Base-by-base conservation (phyloP, 2,329 filamentous ascomycete genomes). In the Penicillium hordei region DNA sequence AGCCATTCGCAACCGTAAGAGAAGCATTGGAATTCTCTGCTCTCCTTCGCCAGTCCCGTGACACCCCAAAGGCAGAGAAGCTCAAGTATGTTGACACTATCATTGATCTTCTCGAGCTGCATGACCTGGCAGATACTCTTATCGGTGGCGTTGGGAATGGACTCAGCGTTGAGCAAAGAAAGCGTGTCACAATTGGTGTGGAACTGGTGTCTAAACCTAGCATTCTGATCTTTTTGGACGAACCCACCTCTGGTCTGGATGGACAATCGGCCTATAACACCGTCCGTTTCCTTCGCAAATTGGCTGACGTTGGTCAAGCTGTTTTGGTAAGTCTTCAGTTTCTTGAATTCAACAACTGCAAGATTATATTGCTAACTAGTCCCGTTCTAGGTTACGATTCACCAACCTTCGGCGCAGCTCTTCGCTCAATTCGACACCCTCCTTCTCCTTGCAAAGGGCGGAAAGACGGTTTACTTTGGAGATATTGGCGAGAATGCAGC, bases 371-470 rank as follows among this genome's bases (percentile, higher is more conserved):
- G 36, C 49, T 57, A 25, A 57, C 21, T 25, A 21, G 15, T 5
- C n/a, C 42, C 8, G 2, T 40, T 42, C 6, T 29, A 57, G 44
- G 88, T 86, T 67, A 89, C 86, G 0, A 89, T 89, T 49, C 86
- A 89, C 66, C 86, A 89, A 62, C 86, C 86, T 3, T 86, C 82
- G 4, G 84, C 84, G 0, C 79, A 86, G 21, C 76, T 89, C 1
- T 85, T 89, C 55, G 80, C 87, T 59, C 81, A 89, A 64, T 89
- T 89, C 70, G 86, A 89, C 67, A 86, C 86, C 75, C 82, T 89
- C 2, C 78, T 89, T 0, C 82, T 85, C 1, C 78, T 89, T 12
- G 85, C 86, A 57, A 83, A 79, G 1, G 85, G 85, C 10, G 86
- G 85, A 19, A 86, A 86, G 66, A 86, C 83, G 0, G 86, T 88